Base-by-base conservation (phyloP, 805 yeast genomes). In the Candida loeiensis region DNA sequence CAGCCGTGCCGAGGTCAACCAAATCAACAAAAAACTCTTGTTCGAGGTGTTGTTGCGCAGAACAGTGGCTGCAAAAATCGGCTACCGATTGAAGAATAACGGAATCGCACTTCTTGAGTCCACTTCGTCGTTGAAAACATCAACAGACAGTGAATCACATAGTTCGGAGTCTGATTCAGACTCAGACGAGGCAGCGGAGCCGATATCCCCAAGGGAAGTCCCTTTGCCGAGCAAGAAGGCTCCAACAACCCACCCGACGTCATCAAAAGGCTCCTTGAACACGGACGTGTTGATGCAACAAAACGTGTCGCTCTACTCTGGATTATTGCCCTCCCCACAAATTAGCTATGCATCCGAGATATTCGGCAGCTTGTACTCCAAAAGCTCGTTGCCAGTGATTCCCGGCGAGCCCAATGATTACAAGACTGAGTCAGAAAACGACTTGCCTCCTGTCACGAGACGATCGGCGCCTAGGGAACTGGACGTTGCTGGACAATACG, bases 31-130 rank as follows among this genome's bases (percentile, higher is more conserved):
- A 29, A 55, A 54, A 39, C 34, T 69, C 0, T 49, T 64, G n/a
- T 53, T 65, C 21, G 74, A 68, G 39, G 43, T 65, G 4, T 52
- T 69, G 31, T 40, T 69, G n/a, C 56, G 73, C 42, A 49, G 71
- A 41, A 69, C 73, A 1, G 47, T 67, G 45, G 66, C 71, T 24
- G 73, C 71, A 5, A 69, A 69, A 49, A 55, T 69, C 17, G 64
- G 53, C 3, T 69, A 55, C 43, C 45, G 74, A 29, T 50, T 69
- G 34, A 42, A 43, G 13, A 58, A 56, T 25, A 43, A 41, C 33
- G 49, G 49, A 9, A 26, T 34, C 14, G 13, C 15, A 5, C 35
- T 27, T 4, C 18, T 34, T 16, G 26, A 12, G 4, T 34, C 40
- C 1, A 36, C 31, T 13, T 15, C 34, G 13, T 24, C 30, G 5